phyloP scores from a whole-genome alignment of 1,284 basidiomycete genomes.

The Porodaedalea pini region DNA sequence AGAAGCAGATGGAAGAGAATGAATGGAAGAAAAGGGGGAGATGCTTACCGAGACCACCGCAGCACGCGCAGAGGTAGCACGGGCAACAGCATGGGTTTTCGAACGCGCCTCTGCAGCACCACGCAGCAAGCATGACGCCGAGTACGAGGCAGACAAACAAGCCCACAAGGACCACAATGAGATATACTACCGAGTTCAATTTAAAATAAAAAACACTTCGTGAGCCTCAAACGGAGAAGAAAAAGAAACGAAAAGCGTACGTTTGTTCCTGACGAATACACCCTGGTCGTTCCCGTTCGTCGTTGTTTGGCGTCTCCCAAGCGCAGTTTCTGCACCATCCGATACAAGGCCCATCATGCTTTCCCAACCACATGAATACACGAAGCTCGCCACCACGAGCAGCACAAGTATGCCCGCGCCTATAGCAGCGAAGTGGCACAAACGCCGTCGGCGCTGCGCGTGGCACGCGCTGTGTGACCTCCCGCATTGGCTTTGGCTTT shows the following conservation, averaged over 20 bases:
- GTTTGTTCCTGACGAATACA: constrained; percentile 19
- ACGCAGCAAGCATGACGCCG: constrained; percentile 48
- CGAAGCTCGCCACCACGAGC: not conserved
- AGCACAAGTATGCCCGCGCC: constrained; percentile 2
- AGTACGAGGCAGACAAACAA: constrained; percentile 61
- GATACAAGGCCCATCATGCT: constrained; percentile 1
- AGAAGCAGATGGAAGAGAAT: not conserved
- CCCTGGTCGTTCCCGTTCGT: not conserved
- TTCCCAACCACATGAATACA: constrained; percentile 2
- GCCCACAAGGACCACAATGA: constrained; percentile 33
- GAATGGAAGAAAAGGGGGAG: constrained; percentile 7
- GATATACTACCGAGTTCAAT: constrained; percentile 32
- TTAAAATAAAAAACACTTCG: not conserved
- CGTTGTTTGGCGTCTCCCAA: constrained; percentile 10
- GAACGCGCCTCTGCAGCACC: constrained; percentile 59
- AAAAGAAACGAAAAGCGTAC: constrained; percentile 4
- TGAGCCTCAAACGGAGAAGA: not conserved
- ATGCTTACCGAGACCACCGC: constrained; percentile 55
- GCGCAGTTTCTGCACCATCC: constrained; percentile 7
- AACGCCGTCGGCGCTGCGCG: constrained; percentile 1
- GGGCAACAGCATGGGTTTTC: constrained; percentile 59
- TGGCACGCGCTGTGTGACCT: constrained; percentile 12
- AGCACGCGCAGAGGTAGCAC: constrained; percentile 63
- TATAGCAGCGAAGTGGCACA: constrained; percentile 2
- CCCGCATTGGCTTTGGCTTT: constrained; percentile 1